phyloP scores from a whole-genome alignment of 1,139 yeast species.

The Candida albicans region DNA sequence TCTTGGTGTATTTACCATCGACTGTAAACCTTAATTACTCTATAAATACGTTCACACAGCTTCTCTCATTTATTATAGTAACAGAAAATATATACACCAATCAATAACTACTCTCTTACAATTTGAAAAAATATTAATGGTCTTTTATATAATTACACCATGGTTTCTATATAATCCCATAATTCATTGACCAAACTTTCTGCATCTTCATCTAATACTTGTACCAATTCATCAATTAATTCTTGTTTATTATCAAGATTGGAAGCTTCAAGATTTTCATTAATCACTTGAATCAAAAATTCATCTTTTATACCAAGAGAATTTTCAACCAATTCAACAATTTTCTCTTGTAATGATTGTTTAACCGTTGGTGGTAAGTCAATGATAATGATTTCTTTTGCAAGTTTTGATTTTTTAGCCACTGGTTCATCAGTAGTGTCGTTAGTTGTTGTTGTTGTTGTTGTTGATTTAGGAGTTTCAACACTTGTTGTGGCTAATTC shows the following conservation, averaged over 20 bases:
- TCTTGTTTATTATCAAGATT: slow-evolving; percentile 28
- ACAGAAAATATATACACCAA: no score
- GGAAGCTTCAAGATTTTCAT: slow-evolving; percentile 34
- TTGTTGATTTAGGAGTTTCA: neutral
- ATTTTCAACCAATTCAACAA: slow-evolving; percentile 47
- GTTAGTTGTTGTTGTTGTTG: no score
- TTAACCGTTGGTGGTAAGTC: slow-evolving; percentile 18
- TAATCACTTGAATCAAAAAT: slow-evolving; percentile 45
- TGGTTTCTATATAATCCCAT: slow-evolving; percentile 22
- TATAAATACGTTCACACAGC: no score
- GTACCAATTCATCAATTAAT: slow-evolving; percentile 46
- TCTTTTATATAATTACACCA: neutral
- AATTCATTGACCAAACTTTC: slow-evolving; percentile 41
- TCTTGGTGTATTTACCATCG: no score
- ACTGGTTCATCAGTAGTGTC: neutral
- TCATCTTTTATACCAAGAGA: slow-evolving; percentile 55
- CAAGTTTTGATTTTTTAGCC: slow-evolving; percentile 5
- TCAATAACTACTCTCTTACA: no score
- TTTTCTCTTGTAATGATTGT: slow-evolving; percentile 28
- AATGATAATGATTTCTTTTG: slow-evolving; percentile 11
- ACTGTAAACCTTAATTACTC: no score
- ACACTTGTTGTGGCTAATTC: neutral
- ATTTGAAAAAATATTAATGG: no score
- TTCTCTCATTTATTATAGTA: no score
- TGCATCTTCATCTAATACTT: slow-evolving; percentile 60